These are phyloP conservation scores for Eremothecium sinecaudum DNA, from an alignment of 1,139 yeast species.

Conservation along the genomic window DNA sequence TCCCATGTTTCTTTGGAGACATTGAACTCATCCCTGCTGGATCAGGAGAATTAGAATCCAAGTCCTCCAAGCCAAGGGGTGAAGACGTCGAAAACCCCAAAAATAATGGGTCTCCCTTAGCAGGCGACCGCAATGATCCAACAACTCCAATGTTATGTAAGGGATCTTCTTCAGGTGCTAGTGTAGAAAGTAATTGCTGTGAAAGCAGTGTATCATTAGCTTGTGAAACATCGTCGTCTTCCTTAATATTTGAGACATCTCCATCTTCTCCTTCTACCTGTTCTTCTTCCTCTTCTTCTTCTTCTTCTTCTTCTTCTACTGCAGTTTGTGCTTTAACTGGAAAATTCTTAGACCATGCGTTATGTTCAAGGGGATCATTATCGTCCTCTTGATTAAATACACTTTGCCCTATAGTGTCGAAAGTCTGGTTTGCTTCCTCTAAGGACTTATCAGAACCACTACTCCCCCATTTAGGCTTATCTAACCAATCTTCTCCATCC, in stretches of 20 bases:
- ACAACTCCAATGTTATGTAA: constrained; percentile 14
- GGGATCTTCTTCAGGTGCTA: constrained; percentile 26
- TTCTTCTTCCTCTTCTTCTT: constrained; percentile 3
- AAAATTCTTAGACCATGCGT: constrained; percentile 10
- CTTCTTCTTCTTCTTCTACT: neutral
- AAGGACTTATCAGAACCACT: constrained; percentile 10
- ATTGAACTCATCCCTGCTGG: neutral
- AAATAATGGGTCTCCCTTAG: constrained; percentile 19
- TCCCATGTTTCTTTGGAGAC: constrained; percentile 10
- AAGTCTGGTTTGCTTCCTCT: constrained; percentile 18
- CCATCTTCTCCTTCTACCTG: constrained; percentile 3
- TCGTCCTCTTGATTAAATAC: constrained; percentile 11
- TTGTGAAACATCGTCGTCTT: constrained; percentile 2
- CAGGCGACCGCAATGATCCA: constrained; percentile 10
- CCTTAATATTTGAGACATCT: too few species aligned
- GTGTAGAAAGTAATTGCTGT: constrained; percentile 12
- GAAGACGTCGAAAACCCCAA: constrained; percentile 12
- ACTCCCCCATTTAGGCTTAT: constrained; percentile 30
- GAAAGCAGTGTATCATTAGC: neutral
- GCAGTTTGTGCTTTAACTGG: neutral
- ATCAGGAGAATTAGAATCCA: constrained; percentile 7
- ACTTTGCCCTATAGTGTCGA: constrained; percentile 14
- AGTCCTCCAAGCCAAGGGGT: constrained; percentile 4
- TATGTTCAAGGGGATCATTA: constrained; percentile 10
- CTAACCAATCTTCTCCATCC: constrained; percentile 22